Percentiles rank a stretch among this genome's conserved stretches.
Conservation (phyloP, 108 stramenopile genomes). For the Cyclotella kingstonii region DNA sequence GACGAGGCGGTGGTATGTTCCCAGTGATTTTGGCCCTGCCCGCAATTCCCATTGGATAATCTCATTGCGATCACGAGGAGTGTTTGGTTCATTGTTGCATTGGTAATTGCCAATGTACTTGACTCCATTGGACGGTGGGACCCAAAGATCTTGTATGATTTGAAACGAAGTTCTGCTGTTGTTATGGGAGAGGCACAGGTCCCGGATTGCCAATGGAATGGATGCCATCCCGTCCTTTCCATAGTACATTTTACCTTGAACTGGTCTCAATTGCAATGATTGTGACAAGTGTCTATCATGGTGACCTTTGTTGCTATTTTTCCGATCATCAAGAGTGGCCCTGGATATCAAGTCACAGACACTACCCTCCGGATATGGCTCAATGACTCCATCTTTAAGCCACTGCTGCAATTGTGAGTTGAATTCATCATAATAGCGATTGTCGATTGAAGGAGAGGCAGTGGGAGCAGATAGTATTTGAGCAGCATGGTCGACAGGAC, state of each 20-base stretch:
- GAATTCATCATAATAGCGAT: conserved; percentile 32
- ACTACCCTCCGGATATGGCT: conserved; percentile 42
- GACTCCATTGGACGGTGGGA: conserved; percentile 77
- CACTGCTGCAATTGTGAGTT: conserved; percentile 63
- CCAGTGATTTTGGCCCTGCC: conserved; percentile 53
- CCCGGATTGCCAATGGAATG: conserved; percentile 48
- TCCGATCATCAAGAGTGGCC: neutral
- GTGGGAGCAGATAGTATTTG: conserved; percentile 58
- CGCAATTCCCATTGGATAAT: conserved; percentile 62
- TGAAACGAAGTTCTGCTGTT: conserved; percentile 13
- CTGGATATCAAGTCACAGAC: conserved; percentile 39
- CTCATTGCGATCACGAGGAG: no score
- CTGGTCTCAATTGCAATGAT: conserved; percentile 7
- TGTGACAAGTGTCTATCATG: no score
- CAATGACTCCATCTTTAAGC: conserved; percentile 49
- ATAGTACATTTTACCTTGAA: conserved; percentile 56
- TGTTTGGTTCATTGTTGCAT: conserved; percentile 4
- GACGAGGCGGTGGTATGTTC: conserved; percentile 66
- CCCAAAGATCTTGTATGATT: conserved; percentile 80
- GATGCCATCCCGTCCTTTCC: conserved; percentile 60
- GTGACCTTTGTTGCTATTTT: neutral
- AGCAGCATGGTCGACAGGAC: conserved; percentile 75
- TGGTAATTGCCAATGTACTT: conserved; percentile 35
- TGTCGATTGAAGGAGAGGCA: neutral
- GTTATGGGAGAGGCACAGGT: conserved; percentile 15